A percentile compares a stretch with the other conserved stretches of the same genome.
Evolutionary conservation across 108 stramenopile genomes (phyloP).

Genomic region (Nannochloropsis oceanica): DNA sequence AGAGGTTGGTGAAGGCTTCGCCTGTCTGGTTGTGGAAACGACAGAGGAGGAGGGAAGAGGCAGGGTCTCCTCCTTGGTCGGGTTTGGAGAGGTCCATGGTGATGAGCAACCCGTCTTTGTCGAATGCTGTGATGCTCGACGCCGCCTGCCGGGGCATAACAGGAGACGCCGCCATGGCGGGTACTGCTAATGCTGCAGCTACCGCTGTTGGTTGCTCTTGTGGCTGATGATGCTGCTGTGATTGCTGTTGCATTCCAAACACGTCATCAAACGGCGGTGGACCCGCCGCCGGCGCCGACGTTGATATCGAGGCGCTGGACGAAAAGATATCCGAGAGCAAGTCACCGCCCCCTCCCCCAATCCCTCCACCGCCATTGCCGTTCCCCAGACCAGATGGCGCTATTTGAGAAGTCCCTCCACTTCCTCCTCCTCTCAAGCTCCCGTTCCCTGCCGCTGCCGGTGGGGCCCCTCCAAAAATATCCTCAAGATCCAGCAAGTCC

Average conservation of each 20-base stretch:
- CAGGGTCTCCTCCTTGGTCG: background rate
- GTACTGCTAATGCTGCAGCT: background rate
- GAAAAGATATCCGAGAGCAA: slow-evolving; percentile 20
- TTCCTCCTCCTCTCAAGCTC: slow-evolving; percentile 34
- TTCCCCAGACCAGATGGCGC: slow-evolving; percentile 35
- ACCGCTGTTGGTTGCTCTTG: background rate
- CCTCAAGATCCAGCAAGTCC: slow-evolving; percentile 60
- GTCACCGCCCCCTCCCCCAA: slow-evolving; percentile 20
- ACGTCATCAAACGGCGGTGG: slow-evolving; percentile 1
- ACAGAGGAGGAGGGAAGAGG: slow-evolving; percentile 37
- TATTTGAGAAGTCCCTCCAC: slow-evolving; percentile 8
- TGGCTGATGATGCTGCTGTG: background rate
- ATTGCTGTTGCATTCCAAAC: background rate
- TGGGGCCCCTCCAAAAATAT: slow-evolving; percentile 69
- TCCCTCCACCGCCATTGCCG: slow-evolving; percentile 28
- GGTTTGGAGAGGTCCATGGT: slow-evolving; percentile 30
- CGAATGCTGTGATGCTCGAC: slow-evolving; percentile 2
- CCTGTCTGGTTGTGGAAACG: slow-evolving; percentile 62
- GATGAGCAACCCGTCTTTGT: slow-evolving; percentile 12
- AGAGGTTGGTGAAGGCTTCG: slow-evolving; percentile 63
- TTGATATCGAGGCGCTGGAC: background rate
- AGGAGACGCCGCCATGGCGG: background rate
- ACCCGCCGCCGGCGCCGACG: background rate
- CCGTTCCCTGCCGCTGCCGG: slow-evolving; percentile 33
- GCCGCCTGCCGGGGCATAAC: background rate